These are phyloP conservation scores for Knoxdaviesia proteae DNA, from an alignment of 2,329 filamentous ascomycete species.

Conservation along the genomic window DNA sequence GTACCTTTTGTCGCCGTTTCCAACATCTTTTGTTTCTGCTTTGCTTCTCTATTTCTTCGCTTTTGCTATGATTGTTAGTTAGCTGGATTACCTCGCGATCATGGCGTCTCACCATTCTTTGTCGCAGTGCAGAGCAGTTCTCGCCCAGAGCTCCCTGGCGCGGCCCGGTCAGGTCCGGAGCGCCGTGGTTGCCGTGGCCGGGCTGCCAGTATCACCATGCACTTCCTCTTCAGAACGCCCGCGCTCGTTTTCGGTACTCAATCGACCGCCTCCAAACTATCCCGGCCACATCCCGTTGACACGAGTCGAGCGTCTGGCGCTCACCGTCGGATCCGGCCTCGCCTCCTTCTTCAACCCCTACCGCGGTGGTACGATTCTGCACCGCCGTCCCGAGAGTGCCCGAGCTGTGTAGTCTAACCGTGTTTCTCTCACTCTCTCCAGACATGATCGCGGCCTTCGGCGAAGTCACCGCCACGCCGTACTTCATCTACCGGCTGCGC, in stretches of 20 bases:
- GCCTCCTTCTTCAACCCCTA: slow-evolving; percentile 53
- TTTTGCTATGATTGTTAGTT: no score
- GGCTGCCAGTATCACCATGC: no score
- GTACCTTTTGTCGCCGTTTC: no score
- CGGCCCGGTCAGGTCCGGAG: no score
- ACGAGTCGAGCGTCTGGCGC: slow-evolving; percentile 47
- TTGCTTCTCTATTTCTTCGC: no score
- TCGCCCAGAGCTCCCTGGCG: no score
- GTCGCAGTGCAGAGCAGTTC: no score
- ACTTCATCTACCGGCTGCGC: slow-evolving; percentile 82
- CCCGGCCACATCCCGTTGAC: slow-evolving; percentile 83
- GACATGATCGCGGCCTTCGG: slow-evolving; percentile 90
- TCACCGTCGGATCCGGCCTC: slow-evolving; percentile 45
- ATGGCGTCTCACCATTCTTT: no score
- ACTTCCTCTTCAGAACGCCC: background rate
- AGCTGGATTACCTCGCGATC: no score
- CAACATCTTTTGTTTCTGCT: no score
- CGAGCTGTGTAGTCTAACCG: background rate
- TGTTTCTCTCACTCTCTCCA: slow-evolving; percentile 12
- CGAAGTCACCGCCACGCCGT: slow-evolving; percentile 83
- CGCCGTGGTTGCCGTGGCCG: no score
- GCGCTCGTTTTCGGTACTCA: slow-evolving; percentile 55
- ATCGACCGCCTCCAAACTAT: slow-evolving; percentile 72
- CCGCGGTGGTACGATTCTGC: slow-evolving; percentile 39
- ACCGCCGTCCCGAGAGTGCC: background rate